These are phyloP conservation scores for Platanthera zijinensis DNA, from an alignment of 106 monocot genomes.

Conservation along the genomic window DNA sequence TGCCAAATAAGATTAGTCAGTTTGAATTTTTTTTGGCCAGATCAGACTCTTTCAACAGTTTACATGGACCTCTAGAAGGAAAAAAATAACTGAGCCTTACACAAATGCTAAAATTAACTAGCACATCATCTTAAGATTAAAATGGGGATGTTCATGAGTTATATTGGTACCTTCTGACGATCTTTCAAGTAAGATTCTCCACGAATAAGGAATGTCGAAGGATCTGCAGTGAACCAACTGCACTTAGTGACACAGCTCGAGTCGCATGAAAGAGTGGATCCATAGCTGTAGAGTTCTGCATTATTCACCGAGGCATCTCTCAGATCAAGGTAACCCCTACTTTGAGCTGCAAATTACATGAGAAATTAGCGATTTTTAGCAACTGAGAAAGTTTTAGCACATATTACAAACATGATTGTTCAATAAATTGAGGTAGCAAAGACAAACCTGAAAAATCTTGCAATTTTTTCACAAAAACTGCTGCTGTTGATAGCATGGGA, in stretches of 20 bases:
- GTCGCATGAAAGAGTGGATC: constrained; percentile 80
- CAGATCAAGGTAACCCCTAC: constrained; percentile 56
- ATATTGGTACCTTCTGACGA: constrained; percentile 56
- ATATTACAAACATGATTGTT: not conserved
- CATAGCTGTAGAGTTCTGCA: constrained; percentile 43
- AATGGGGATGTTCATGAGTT: not conserved
- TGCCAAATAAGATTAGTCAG: not conserved
- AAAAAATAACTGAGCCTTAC: not conserved
- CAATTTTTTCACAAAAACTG: constrained; percentile 54
- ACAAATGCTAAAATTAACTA: not conserved
- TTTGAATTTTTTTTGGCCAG: not conserved
- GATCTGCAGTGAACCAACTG: constrained; percentile 84
- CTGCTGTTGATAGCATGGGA: constrained; percentile 52
- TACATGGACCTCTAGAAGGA: constrained; percentile 1
- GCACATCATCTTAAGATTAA: not conserved
- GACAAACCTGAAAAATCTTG: constrained; percentile 70
- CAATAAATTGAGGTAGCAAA: not conserved
- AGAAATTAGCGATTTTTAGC: not conserved
- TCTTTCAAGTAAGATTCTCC: constrained; percentile 85
- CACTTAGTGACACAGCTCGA: constrained; percentile 36
- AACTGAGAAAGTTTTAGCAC: not conserved
- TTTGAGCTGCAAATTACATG: constrained; percentile 47
- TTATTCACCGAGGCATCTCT: constrained; percentile 35
- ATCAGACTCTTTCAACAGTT: not conserved
- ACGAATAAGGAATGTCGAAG: constrained; percentile 78